Conservation (phyloP, 495 filamentous ascomycete species). For the Annulohypoxylon nitens region DNA sequence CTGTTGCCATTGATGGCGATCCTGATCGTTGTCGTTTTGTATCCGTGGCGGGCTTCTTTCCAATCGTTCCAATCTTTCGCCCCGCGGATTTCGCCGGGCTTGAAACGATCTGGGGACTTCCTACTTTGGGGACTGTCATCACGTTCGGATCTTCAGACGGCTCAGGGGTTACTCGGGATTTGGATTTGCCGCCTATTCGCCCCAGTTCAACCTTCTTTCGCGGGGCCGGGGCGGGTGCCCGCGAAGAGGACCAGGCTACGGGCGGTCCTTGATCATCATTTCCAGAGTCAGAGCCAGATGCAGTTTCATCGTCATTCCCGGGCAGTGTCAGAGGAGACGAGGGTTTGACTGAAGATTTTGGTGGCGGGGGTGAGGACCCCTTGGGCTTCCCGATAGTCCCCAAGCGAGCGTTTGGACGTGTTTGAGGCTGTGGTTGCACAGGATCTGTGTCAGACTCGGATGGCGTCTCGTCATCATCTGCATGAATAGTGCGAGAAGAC, state of each 20-base stretch:
- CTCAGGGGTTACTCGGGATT: constrained; percentile 41
- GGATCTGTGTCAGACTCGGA: constrained; percentile 45
- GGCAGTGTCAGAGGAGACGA: constrained; percentile 30
- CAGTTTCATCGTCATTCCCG: constrained; percentile 55
- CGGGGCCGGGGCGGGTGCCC: constrained; percentile 36
- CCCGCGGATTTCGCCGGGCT: constrained; percentile 43
- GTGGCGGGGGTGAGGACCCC: constrained; percentile 19
- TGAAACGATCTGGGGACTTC: constrained; percentile 32
- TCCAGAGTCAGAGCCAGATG: constrained; percentile 54
- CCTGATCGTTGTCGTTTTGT: constrained; percentile 39
- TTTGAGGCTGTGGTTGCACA: constrained; percentile 18
- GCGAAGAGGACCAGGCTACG: constrained; percentile 28
- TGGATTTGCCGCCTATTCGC: constrained; percentile 58
- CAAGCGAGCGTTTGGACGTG: constrained; percentile 23
- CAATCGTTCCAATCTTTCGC: constrained; percentile 55
- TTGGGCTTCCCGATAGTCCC: constrained; percentile 40
- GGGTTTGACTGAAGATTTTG: constrained; percentile 14
- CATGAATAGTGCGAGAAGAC: constrained; percentile 42
- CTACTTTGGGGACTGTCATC: constrained; percentile 29
- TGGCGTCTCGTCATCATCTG: constrained; percentile 49
- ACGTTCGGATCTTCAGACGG: constrained; percentile 42
- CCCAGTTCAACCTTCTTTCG: constrained; percentile 54
- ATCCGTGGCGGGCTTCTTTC: constrained; percentile 43
- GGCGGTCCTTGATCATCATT: constrained; percentile 11
- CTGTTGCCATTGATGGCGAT: constrained; percentile 17